phyloP scores from a whole-genome alignment of 208 protist species.

The Wallacemonas sp. region DNA sequence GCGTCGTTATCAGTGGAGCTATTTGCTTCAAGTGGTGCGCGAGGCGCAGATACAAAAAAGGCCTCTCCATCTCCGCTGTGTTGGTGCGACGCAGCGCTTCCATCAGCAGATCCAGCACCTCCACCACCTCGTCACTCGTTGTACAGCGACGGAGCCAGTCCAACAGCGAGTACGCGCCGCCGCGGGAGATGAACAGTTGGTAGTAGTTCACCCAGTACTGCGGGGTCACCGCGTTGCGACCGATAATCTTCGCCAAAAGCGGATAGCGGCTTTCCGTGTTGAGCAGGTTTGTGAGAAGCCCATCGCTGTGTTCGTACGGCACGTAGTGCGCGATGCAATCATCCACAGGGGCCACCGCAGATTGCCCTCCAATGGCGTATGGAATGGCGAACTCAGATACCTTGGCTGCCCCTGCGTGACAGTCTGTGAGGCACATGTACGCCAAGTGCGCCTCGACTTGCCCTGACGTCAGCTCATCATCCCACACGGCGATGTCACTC shows the following conservation, averaged over 20 bases:
- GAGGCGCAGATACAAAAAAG: conserved; percentile 56
- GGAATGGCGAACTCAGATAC: conserved; percentile 56
- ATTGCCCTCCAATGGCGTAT: conserved; percentile 28
- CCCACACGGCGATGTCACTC: conserved; percentile 69
- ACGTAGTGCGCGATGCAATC: conserved; percentile 73
- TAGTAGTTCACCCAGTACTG: conserved; percentile 75
- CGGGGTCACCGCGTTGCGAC: conserved; percentile 63
- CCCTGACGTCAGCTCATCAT: conserved; percentile 52
- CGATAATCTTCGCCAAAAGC: conserved; percentile 65
- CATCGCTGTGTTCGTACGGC: conserved; percentile 61
- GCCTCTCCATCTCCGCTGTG: conserved; percentile 35
- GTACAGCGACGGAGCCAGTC: conserved; percentile 65
- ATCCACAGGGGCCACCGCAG: conserved; percentile 25
- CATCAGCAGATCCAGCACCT: conserved; percentile 43
- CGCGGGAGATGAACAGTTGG: conserved; percentile 59
- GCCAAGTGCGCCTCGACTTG: conserved; percentile 76
- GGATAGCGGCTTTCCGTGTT: conserved; percentile 26
- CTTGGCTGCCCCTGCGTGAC: conserved; percentile 23
- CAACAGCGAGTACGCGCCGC: conserved; percentile 59
- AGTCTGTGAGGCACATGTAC: conserved; percentile 14
- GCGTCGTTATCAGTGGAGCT: conserved; percentile 46
- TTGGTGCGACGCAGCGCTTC: conserved; percentile 47
- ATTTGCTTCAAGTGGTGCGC: conserved; percentile 55
- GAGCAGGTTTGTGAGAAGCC: conserved; percentile 54
- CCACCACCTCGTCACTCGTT: conserved; percentile 43